Evolutionary conservation across 2,329 filamentous ascomycete genomes (phyloP), one percentile per base, ranked within the genome.

Genomic region (Colletotrichum scovillei): DNA sequence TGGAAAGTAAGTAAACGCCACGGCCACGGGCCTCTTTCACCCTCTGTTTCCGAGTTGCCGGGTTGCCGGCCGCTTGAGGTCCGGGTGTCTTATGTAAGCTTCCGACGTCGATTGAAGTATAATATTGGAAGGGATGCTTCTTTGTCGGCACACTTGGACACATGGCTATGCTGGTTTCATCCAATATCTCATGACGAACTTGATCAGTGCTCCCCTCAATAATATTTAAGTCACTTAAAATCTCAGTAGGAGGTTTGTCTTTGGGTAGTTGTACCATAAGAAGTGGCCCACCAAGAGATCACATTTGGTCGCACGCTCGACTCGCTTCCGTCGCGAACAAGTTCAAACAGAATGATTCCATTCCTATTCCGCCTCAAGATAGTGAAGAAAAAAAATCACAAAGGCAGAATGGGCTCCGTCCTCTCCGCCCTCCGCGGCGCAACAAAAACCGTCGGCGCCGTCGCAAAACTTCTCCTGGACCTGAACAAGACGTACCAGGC

Each of bases 371-470:
- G 30, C 30, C 30, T 32, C 30, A 9, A 42, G 35, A 42, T 0
- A 16, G 30, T 24, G 26, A 38, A 38, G 30, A 14, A 14, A 3
- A 35, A 12, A 5, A 1, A 28, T 7, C 46, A 19, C 38, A 42
- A 42, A 7, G 14, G 14, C 6, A 19, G 6, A 57, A 85, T 85
- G 83, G 82, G 82, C 26, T 76, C 74, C 38, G 67, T 81, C 26
- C 74, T 82, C 22, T 84, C 83, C 5, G 72, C 71, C 7, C 38
- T 82, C 32, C 74, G 74, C 35, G 75, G 76, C 67, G 75, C 68
- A 22, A 26, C 73, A 6, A 79, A 76, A 38, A 74, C 77, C 63
- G 30, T 81, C 57, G 71, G 75, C 5, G 66, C 78, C 9, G 77
- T 77, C 28, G 38, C 78, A 57, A 80, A 75, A 58, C 74, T 77